Evolutionary conservation across 1,139 yeast species (phyloP), one percentile per base, ranked within the genome.

Genomic region (Debaryomyces psychrophilus): DNA sequence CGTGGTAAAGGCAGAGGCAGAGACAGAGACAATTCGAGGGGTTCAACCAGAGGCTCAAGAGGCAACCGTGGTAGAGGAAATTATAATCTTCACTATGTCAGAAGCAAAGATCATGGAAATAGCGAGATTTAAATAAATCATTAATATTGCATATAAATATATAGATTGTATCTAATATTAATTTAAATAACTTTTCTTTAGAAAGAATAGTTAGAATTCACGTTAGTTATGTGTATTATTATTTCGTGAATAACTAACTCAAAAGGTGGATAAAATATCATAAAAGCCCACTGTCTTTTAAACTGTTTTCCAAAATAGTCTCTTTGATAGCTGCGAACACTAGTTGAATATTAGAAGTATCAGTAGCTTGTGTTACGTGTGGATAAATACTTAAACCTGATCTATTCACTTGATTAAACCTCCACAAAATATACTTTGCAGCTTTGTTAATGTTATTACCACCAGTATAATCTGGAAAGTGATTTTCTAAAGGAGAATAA

Each of bases 361-460:
- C 97, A 1, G 97, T 90, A 0, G 97, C 97, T 63, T 90, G 97
- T 3, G 97, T 90, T 26, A 90, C 87, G 61, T 90, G 96, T 9
- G 97, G 97, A 59, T 87, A 88, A 31, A 90, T 80, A 54, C 85
- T 87, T 53, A 90, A 73, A 15, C 90, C 89, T 1, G 95, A 85
- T 53, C 96, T 76, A 64, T 90, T 90, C 43, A 87, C 82, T 65
- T 87, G 92, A 41, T 89, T 86, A 63, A 90, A 90, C 59, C 96
- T 78, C 96, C 96, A 90, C 42, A 90, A 76, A 50, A 90, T 90
- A 60, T 90, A 90, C 65, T 90, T 90, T 33, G 95, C 96, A n/a
- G 97, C 97, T 63, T 90, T 90, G 61, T 87, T 87, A 44, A 90
- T 87, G 62, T 90, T 93, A 53, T 79, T 76, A 27, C 97, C 97